A percentile compares a stretch with the other conserved stretches of the same genome.
phyloP scores from a whole-genome alignment of 805 yeast genomes.

The Candida schatavii region DNA sequence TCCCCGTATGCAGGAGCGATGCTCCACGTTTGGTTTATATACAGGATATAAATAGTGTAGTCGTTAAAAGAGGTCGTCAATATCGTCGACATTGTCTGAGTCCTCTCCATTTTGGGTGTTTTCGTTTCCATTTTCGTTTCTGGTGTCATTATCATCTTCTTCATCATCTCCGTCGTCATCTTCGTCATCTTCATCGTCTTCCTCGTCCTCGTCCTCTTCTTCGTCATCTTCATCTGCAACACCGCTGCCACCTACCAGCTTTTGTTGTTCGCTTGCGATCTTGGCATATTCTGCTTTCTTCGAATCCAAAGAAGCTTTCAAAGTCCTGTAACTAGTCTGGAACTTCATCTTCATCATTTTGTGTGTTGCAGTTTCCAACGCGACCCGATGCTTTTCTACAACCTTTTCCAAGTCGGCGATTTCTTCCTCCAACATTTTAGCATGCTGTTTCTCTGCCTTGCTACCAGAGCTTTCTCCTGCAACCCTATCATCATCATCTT shows the following conservation, averaged over 20 bases:
- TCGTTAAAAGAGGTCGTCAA: slow-evolving; percentile 35
- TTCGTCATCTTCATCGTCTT: slow-evolving; percentile 22
- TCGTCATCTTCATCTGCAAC: no score
- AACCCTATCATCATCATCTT: slow-evolving; percentile 48
- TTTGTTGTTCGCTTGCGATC: slow-evolving; percentile 23
- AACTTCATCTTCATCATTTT: slow-evolving; percentile 87
- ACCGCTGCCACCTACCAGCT: slow-evolving; percentile 23
- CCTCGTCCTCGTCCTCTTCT: slow-evolving; percentile 26
- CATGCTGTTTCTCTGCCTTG: slow-evolving; percentile 51
- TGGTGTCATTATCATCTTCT: slow-evolving; percentile 24
- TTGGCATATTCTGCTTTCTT: slow-evolving; percentile 63
- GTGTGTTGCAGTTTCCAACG: slow-evolving; percentile 70
- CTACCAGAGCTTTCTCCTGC: slow-evolving; percentile 51
- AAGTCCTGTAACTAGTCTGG: slow-evolving; percentile 71
- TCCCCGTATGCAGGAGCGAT: slow-evolving; percentile 4
- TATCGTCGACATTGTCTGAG: slow-evolving; percentile 29
- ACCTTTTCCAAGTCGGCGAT: slow-evolving; percentile 76
- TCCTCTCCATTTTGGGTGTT: slow-evolving; percentile 13
- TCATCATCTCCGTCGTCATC: slow-evolving; percentile 27
- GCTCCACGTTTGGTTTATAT: not conserved
- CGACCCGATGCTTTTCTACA: slow-evolving; percentile 69
- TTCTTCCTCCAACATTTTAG: slow-evolving; percentile 78
- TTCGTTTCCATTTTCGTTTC: slow-evolving; percentile 8
- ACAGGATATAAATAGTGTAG: no score
- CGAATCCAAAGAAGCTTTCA: slow-evolving; percentile 77